These are phyloP conservation scores for Penicillium capsulatum DNA, from an alignment of 2,329 filamentous ascomycete species.

Conservation along the genomic window DNA sequence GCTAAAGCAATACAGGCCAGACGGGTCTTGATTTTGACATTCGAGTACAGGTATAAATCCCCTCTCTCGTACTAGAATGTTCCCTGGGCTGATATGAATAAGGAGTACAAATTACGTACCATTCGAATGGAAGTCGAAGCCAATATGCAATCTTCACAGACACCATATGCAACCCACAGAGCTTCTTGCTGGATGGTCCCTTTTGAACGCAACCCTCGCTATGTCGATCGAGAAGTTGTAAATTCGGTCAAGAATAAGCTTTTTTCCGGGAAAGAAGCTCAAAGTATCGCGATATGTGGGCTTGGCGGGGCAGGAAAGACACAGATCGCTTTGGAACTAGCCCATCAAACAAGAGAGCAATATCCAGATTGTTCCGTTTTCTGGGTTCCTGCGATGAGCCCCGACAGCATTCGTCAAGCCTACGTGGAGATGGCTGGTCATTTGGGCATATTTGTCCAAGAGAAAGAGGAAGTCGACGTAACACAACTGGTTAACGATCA, in stretches of 20 bases:
- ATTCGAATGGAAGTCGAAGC: neutral
- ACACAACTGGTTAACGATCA: slow-evolving; percentile 9
- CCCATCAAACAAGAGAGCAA: slow-evolving; percentile 17
- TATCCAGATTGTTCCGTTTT: slow-evolving; percentile 23
- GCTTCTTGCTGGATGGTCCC: slow-evolving; percentile 4
- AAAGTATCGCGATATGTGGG: slow-evolving; percentile 12
- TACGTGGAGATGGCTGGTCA: slow-evolving; percentile 19
- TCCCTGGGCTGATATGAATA: neutral
- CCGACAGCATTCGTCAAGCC: slow-evolving; percentile 21
- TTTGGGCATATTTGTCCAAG: slow-evolving; percentile 3
- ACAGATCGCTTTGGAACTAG: slow-evolving; percentile 27
- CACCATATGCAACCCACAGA: no score
- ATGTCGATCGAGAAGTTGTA: slow-evolving; percentile 13
- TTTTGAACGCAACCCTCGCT: neutral
- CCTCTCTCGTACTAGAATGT: neutral
- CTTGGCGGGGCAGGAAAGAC: slow-evolving; percentile 28
- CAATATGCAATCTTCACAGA: neutral
- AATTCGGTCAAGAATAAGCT: slow-evolving; percentile 12
- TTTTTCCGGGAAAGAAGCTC: neutral
- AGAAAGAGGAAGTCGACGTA: slow-evolving; percentile 10
- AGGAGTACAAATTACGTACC: neutral
- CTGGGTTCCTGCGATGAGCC: slow-evolving; percentile 27
- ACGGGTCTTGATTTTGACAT: slow-evolving; percentile 5
- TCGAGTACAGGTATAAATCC: neutral
- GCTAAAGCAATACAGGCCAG: slow-evolving; percentile 1